Base-by-base conservation (phyloP, 2,329 filamentous ascomycete genomes). In the Rachicladosporium sp. region DNA sequence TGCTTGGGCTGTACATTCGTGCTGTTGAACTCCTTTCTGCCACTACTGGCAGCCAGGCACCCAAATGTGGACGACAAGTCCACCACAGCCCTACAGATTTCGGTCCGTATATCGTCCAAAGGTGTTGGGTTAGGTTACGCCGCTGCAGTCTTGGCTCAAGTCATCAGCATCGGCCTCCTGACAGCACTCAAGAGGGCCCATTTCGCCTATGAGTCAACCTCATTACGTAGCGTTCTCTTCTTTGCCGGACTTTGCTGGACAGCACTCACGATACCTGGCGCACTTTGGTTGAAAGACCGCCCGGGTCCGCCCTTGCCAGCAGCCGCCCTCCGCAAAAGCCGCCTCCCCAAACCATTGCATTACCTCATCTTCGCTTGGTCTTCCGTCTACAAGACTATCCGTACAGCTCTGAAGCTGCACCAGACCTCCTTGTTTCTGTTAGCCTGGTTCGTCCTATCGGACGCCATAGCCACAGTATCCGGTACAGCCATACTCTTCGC, bases 1-100 rank as follows among this genome's bases (percentile, higher is more conserved):
- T 87, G 84, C 31, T 86, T 94, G 50, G 89, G 89, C 11, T 87
- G 85, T n/a, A 93, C 86, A 0, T 95, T 94, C 58, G 88, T 94
- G 2, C 68, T 96, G n/a, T 68, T 95, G 15, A 96, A 96, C 63
- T 91, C 87, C 1, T 95, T 93, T 51, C 66, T 96, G 13, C 89
- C 89, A 0, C 69, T 95, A 2, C 70, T 95, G 9, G 87, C 94
- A 35, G 74, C 86, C 32, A 79, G 93, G 50, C 83, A 94, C 56
- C 80, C 83, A 10, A 58, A 58, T 10, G 54, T 68, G 15, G 21
- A 39, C 3, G 37, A 41, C 5, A 15, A 33, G 4, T 48, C 59
- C 71, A 78, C 48, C 65, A 75, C 47, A 53, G 83, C 88, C 53
- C 71, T 95, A 37, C 71, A 76, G 46, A 67, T 93, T 10, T 93